Evolutionary conservation across 2,329 filamentous ascomycete genomes (phyloP).

Genomic region (Grosmannia huntii): DNA sequence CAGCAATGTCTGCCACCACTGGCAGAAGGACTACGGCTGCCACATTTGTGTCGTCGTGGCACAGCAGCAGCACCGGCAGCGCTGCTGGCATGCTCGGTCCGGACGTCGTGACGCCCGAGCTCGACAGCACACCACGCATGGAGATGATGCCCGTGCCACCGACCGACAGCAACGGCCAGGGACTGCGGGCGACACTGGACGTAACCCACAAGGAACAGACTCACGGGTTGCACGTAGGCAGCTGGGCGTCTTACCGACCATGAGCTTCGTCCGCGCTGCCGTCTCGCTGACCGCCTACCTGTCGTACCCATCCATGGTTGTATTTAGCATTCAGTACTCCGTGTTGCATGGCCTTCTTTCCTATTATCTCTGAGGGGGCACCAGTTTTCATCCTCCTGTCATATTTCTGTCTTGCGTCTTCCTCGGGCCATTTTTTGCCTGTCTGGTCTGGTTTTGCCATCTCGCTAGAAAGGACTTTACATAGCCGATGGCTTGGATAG

Average conservation of each 20-base stretch:
- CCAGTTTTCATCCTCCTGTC: too few species aligned
- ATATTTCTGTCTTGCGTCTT: too few species aligned
- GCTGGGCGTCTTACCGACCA: constrained; percentile 8
- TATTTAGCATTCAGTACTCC: too few species aligned
- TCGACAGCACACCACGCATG: constrained; percentile 1
- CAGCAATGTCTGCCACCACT: neutral
- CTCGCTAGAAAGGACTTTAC: neutral
- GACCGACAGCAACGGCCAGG: neutral
- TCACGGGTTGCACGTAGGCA: constrained; percentile 6
- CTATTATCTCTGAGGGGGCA: too few species aligned
- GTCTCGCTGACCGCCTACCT: too few species aligned
- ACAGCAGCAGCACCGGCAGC: neutral
- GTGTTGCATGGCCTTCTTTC: too few species aligned
- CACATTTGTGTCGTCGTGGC: constrained; percentile 8
- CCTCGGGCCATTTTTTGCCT: neutral
- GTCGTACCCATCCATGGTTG: too few species aligned
- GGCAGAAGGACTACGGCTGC: neutral
- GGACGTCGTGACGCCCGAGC: neutral
- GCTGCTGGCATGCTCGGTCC: neutral
- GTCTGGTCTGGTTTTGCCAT: neutral
- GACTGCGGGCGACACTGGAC: constrained; percentile 5
- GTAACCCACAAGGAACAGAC: constrained; percentile 4
- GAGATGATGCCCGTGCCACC: neutral
- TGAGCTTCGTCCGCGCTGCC: neutral
- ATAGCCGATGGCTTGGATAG: neutral